These are phyloP conservation scores for Rhodotorula taiwanensis DNA, from an alignment of 768 basidiomycete genomes.

Conservation along the genomic window DNA sequence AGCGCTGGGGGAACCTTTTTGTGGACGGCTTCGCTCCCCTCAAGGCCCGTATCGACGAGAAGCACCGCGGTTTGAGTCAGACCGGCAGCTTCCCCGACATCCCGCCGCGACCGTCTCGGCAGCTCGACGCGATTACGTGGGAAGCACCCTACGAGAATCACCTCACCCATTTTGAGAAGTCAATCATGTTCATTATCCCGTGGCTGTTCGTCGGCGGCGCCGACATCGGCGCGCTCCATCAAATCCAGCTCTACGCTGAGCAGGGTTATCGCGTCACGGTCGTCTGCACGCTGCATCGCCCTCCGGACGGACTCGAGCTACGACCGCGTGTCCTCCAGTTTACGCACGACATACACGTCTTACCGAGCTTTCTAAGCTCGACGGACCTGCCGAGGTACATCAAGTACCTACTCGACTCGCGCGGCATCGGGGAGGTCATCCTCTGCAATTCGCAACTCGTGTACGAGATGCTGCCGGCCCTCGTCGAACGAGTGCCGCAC, in stretches of 20 bases:
- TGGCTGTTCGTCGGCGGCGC: constrained; percentile 36
- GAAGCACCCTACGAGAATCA: constrained; percentile 21
- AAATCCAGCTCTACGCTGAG: constrained; percentile 28
- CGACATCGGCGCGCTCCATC: constrained; percentile 34
- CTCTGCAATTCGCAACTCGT: constrained; percentile 29
- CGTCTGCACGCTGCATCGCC: constrained; percentile 30
- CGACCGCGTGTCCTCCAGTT: constrained; percentile 31
- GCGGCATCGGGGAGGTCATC: constrained; percentile 19
- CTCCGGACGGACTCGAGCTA: constrained; percentile 33
- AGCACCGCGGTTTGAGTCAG: constrained; percentile 12
- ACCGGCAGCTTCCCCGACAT: constrained; percentile 7
- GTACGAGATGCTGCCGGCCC: constrained; percentile 35
- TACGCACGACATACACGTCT: constrained; percentile 36
- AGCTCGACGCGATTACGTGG: constrained; percentile 31
- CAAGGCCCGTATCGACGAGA: constrained; percentile 15
- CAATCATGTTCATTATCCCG: constrained; percentile 32
- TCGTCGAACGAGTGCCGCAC: constrained; percentile 30
- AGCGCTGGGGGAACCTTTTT: constrained; percentile 37
- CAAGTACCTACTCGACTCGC: constrained; percentile 27
- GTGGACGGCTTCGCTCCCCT: constrained; percentile 22
- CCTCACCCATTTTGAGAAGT: constrained; percentile 12
- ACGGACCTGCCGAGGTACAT: constrained; percentile 35
- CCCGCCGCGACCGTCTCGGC: constrained; percentile 9
- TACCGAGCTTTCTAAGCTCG: constrained; percentile 31
- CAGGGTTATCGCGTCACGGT: constrained; percentile 35